A percentile compares a stretch with the other conserved stretches of the same genome.
These are phyloP conservation scores for Breynia disticha DNA, from an alignment of 441 rosid genomes.

Conservation along the genomic window DNA sequence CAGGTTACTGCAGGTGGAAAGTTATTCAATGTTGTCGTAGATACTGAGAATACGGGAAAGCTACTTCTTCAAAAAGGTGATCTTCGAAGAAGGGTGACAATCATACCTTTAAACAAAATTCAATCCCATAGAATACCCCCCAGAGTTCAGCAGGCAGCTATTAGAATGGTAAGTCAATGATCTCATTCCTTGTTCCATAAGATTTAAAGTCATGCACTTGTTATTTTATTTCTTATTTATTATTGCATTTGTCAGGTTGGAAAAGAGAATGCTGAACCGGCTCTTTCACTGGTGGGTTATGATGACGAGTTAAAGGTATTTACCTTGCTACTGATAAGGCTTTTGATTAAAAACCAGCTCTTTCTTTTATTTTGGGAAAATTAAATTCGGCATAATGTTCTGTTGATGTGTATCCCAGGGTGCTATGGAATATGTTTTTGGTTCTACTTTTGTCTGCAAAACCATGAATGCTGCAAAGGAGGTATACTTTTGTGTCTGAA, in stretches of 20 bases:
- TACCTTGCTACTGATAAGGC: neutral
- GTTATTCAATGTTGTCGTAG: constrained; percentile 84
- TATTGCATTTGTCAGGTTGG: constrained; percentile 55
- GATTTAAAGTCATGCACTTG: too few species aligned
- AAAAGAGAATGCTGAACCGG: constrained; percentile 81
- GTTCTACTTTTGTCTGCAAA: constrained; percentile 93
- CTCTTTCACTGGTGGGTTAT: constrained; percentile 88
- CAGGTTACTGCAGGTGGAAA: constrained; percentile 98
- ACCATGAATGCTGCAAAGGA: constrained; percentile 77
- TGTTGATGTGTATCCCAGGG: constrained; percentile 41
- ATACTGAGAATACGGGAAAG: constrained; percentile 86
- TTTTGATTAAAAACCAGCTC: neutral
- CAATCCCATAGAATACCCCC: constrained; percentile 46
- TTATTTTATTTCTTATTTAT: constrained; percentile 4
- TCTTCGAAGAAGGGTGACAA: constrained; percentile 85
- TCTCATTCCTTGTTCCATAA: constrained; percentile 9
- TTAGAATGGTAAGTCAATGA: constrained; percentile 54
- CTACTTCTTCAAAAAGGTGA: constrained; percentile 91
- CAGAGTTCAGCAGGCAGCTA: constrained; percentile 67
- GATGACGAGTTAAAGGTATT: constrained; percentile 67
- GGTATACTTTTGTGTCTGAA: constrained; percentile 31
- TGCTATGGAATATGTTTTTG: constrained; percentile 93
- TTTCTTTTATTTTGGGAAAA: neutral
- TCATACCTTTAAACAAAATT: constrained; percentile 90
- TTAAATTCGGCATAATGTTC: neutral